Conservation (phyloP, 2,329 filamentous ascomycete genomes). For the Shiraia sp. region DNA sequence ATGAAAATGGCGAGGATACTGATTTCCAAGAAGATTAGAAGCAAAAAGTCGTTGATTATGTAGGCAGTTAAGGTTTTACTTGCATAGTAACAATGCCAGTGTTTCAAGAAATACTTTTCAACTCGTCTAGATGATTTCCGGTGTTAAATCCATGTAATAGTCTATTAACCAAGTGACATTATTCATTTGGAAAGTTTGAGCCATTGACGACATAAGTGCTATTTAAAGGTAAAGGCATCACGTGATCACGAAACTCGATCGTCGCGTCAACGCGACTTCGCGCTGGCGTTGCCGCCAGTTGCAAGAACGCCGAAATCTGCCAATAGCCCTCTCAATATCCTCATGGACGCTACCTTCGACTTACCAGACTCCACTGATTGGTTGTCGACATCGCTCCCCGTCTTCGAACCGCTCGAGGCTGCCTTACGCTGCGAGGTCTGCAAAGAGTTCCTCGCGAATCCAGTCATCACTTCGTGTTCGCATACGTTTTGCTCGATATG, state of each 20-base stretch:
- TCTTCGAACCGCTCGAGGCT: slow-evolving; percentile 74
- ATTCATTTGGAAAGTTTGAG: too few species aligned
- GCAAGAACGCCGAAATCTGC: slow-evolving; percentile 2
- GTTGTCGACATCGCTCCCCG: slow-evolving; percentile 69
- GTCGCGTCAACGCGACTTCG: slow-evolving; percentile 17
- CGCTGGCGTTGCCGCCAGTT: slow-evolving; percentile 8
- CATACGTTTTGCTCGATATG: slow-evolving; percentile 98
- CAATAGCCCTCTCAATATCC: slow-evolving; percentile 6
- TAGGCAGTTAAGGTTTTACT: too few species aligned
- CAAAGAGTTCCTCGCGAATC: slow-evolving; percentile 95
- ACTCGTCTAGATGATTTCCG: too few species aligned
- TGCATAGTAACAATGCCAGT: too few species aligned
- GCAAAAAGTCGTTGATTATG: too few species aligned
- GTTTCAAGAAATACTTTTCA: too few species aligned
- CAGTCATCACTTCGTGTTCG: slow-evolving; percentile 91
- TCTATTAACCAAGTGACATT: too few species aligned
- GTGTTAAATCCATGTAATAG: too few species aligned
- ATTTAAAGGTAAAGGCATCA: slow-evolving; percentile 4
- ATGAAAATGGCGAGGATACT: too few species aligned
- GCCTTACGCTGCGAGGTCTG: slow-evolving; percentile 93
- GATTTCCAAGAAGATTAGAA: too few species aligned
- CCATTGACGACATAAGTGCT: too few species aligned
- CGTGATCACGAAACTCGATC: slow-evolving; percentile 22
- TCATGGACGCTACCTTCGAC: slow-evolving; percentile 43
- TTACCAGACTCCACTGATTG: slow-evolving; percentile 84